A percentile compares a stretch with the other conserved stretches of the same genome.
These are phyloP conservation scores for Wickerhamomyces silvicola DNA, from an alignment of 805 yeast genomes.

Conservation along the genomic window DNA sequence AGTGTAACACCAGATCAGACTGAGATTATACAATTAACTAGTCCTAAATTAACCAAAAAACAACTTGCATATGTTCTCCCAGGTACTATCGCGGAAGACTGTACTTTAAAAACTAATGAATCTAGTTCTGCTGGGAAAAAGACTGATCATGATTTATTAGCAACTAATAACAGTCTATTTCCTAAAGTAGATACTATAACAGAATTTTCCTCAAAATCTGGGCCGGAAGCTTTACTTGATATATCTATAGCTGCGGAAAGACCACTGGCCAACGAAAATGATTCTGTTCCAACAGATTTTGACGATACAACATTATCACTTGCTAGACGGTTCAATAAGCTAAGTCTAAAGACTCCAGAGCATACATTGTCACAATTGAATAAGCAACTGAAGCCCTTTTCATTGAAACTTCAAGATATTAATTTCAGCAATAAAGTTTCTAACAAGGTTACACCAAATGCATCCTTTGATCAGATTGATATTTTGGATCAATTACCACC, in stretches of 20 bases:
- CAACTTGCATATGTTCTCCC: too few species aligned
- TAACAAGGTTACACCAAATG: slow-evolving; percentile 9
- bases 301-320: slow-evolving; percentile 6
- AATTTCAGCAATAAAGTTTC: not conserved
- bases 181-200: not conserved
- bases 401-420: slow-evolving; percentile 1
- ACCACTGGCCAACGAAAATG: not conserved
- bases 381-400: slow-evolving; percentile 3
- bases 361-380: slow-evolving; percentile 2
- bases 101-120: too few species aligned
- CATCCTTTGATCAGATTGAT: slow-evolving; percentile 18
- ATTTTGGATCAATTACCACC: slow-evolving; percentile 20
- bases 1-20: slow-evolving; percentile 19
- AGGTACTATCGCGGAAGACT: too few species aligned
- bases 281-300: not conserved
- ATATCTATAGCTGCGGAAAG: not conserved
- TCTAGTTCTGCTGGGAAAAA: too few species aligned
- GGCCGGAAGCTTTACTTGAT: too few species aligned
- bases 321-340: slow-evolving; percentile 6
- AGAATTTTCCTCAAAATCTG: not conserved
- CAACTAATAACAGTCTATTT: too few species aligned
- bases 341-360: slow-evolving; percentile 1
- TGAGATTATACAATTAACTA: not conserved
- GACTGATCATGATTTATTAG: too few species aligned
- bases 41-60: too few species aligned